Evolutionary conservation across 495 filamentous ascomycete species (phyloP), one percentile per base, ranked within the genome.

Genomic region (Glarea lozoyensis): DNA sequence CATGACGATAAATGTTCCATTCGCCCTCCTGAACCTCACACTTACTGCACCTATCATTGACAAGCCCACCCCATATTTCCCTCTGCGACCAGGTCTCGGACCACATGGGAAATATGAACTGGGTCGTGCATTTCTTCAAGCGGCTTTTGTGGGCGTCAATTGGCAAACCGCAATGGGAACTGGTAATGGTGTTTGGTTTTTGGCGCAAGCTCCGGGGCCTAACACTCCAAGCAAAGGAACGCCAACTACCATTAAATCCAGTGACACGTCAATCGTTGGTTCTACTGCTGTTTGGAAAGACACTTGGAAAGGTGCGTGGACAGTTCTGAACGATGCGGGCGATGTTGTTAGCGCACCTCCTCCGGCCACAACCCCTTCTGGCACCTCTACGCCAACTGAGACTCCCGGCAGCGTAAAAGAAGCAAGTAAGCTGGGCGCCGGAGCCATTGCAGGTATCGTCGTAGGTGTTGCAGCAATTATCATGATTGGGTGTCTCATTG

Each of bases 91-190:
- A 24, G 16, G 23, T 12, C 46, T 22, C 0, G 58, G 57, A 18
- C 24, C 34, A 1, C 37, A 48, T 16, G 46, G 45, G 16, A 27
- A 18, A 4, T 72, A 60, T 30, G 50, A 48, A 7, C 65, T 79
- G 23, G 74, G 73, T 1, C 63, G 76, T 18, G 63, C 73, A 1
- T 79, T 80, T 40, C 48, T 79, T 10, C 75, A 80, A 49, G 72
- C 71, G 18, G 68, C 73, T 4, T 77, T 78, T 43, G 44, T 77
- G 0, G 73, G 69, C 12, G 62, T 65, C 4, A 74, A 76, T 56
- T 75, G 65, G 62, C 29, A 37, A 15, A 37, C 30, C 19, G 42
- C 9, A n/a, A 31, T 18, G 3, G 12, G 29, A 36, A n/a, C 25
- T 7, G n/a, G n/a, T n/a, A n/a, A n/a, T n/a, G n/a, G n/a, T n/a